phyloP scores from a whole-genome alignment of 345 rosid species.

The Lepidium africanum region DNA sequence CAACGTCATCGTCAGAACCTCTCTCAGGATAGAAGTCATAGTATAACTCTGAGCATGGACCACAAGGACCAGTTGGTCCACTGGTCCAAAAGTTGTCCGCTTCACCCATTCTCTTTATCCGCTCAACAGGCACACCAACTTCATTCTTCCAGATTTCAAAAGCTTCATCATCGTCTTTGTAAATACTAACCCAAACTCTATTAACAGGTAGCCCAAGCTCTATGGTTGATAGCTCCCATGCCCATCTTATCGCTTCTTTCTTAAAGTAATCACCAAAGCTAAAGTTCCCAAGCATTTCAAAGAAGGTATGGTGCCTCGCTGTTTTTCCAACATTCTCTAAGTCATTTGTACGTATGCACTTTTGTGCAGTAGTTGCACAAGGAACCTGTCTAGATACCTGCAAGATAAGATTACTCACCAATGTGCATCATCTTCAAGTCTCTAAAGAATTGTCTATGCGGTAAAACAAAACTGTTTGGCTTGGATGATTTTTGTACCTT shows the following conservation, averaged over 20 bases:
- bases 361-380: slow-evolving; percentile 81
- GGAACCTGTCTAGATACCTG: slow-evolving; percentile 83
- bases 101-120: slow-evolving; percentile 82
- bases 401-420: not conserved
- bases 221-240: slow-evolving; percentile 89
- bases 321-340: slow-evolving; percentile 94
- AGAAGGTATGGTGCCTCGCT: slow-evolving; percentile 83
- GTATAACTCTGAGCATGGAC: slow-evolving; percentile 94
- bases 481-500: slow-evolving; percentile 36
- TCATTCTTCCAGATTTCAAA: slow-evolving; percentile 80
- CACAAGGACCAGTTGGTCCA: slow-evolving; percentile 94
- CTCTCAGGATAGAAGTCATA: slow-evolving; percentile 87
- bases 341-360: slow-evolving; percentile 89
- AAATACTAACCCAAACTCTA: slow-evolving; percentile 80
- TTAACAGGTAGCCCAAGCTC: slow-evolving; percentile 67
- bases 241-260: slow-evolving; percentile 87
- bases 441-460: not conserved
- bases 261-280: slow-evolving; percentile 97
- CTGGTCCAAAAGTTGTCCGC: slow-evolving; percentile 96
- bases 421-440: not conserved
- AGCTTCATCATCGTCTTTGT: slow-evolving; percentile 82
- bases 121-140: slow-evolving; percentile 70
- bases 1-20: slow-evolving; percentile 53
- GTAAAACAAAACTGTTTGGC: not conserved
- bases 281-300: slow-evolving; percentile 98